These are phyloP conservation scores for Fusarium albidum DNA, from an alignment of 2,329 filamentous ascomycete species.

Conservation along the genomic window DNA sequence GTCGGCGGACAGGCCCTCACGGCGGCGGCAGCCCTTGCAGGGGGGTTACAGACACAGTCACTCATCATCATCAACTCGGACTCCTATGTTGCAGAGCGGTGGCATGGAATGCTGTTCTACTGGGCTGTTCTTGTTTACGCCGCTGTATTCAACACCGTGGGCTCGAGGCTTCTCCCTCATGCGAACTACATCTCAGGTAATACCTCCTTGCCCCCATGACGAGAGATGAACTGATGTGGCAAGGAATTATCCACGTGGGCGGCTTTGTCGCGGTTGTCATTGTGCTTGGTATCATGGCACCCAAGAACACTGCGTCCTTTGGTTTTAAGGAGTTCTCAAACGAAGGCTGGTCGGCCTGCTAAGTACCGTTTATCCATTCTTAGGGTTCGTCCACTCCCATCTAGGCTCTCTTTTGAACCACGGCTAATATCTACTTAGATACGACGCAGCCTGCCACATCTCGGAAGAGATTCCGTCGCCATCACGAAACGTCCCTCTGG, in stretches of 20 bases:
- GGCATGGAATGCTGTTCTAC: constrained; percentile 56
- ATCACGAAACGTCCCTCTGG: constrained; percentile 40
- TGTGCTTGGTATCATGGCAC: constrained; percentile 38
- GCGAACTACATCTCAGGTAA: constrained; percentile 41
- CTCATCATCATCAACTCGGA: constrained; percentile 53
- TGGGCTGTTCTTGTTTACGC: constrained; percentile 52
- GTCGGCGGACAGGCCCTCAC: constrained; percentile 55
- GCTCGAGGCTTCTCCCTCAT: constrained; percentile 47
- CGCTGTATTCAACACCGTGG: constrained; percentile 51
- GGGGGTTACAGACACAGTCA: constrained; percentile 52
- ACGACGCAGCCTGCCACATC: constrained; percentile 43
- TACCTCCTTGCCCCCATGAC: too few relatives aligned
- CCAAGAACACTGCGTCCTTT: constrained; percentile 37
- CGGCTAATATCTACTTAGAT: constrained; percentile 20
- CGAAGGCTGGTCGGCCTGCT: constrained; percentile 41
- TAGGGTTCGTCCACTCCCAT: constrained; percentile 35
- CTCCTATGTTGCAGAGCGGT: constrained; percentile 48
- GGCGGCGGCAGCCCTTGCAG: constrained; percentile 54
- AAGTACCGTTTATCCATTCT: constrained; percentile 42
- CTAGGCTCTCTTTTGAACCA: not conserved
- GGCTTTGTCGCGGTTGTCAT: constrained; percentile 39
- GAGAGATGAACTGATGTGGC: not conserved
- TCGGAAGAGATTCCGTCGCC: constrained; percentile 43
- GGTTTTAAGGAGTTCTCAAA: constrained; percentile 43
- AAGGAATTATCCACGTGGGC: constrained; percentile 37